These are phyloP conservation scores for Candida ulmi DNA, from an alignment of 805 yeast species.

Conservation along the genomic window DNA sequence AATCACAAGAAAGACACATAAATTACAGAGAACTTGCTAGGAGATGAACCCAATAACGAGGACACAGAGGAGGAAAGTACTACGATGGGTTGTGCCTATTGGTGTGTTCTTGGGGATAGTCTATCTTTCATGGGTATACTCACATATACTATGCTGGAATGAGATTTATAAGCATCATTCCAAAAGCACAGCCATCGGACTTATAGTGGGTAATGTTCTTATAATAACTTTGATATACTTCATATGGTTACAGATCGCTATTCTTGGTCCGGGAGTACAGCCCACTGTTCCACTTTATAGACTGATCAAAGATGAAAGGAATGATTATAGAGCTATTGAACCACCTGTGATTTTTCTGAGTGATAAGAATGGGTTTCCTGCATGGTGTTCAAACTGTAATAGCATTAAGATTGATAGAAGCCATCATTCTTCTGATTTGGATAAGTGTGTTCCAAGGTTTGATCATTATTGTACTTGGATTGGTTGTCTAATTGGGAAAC, in stretches of 20 bases:
- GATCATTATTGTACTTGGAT: constrained; percentile 86
- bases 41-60: background rate
- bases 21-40: background rate
- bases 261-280: constrained; percentile 57
- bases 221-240: constrained; percentile 21
- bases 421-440: constrained; percentile 58
- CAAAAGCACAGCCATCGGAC: constrained; percentile 25
- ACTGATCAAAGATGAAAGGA: constrained; percentile 19
- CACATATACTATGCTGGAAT: constrained; percentile 25
- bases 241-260: constrained; percentile 41
- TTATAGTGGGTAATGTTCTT: constrained; percentile 26
- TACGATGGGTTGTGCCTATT: constrained; percentile 6
- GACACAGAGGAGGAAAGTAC: background rate
- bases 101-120: constrained; percentile 5
- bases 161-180: constrained; percentile 23
- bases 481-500: constrained; percentile 64
- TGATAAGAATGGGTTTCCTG: constrained; percentile 68
- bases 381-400: constrained; percentile 66
- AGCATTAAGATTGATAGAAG: constrained; percentile 61
- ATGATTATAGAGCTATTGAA: constrained; percentile 21
- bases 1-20: background rate
- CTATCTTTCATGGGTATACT: constrained; percentile 20
- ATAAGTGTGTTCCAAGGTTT: constrained; percentile 61
- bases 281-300: constrained; percentile 31
- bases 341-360: constrained; percentile 63